Evolutionary conservation across 2,329 filamentous ascomycete species (phyloP), one percentile per base, ranked within the genome.

Genomic region (Elsinoe australis): DNA sequence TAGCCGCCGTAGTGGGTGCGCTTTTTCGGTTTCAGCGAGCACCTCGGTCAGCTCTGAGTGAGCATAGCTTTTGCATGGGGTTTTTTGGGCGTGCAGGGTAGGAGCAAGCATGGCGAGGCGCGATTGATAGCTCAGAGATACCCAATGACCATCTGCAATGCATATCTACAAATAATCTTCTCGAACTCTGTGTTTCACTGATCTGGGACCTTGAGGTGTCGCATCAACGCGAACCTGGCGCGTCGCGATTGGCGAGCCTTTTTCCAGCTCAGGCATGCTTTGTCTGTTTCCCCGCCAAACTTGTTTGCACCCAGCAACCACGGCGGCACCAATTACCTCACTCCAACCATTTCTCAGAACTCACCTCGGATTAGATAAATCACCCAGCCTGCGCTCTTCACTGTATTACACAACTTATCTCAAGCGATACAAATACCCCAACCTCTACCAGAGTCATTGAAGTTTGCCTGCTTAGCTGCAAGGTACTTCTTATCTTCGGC

Each of bases 141-240:
- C 39, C 39, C 39, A 44, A 44, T 32, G 28, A 26, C 15, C 5
- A 31, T 44, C n/a, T 44, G 12, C 14, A 44, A 31, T 41, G 49
- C 14, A 18, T 47, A 28, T 47, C 42, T 51, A 47, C 34, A 34
- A 24, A n/a, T n/a, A n/a, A n/a, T n/a, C n/a, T n/a, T n/a, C n/a
- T n/a, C n/a, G n/a, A n/a, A n/a, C n/a, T n/a, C n/a, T 44, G 26
- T 32, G 39, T 44, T 44, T 44, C 39, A 32, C n/a, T n/a, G n/a
- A n/a, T n/a, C n/a, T n/a, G n/a, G n/a, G n/a, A n/a, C n/a, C n/a
- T n/a, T n/a, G n/a, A n/a, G n/a, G n/a, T n/a, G 44, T 36, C 44
- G 34, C 44, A 36, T 34, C 15, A 21, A 47, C 44, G 44, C 44
- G 44, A 29, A 18, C 24, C 3, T 36, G 19, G 19, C 44, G 44